A percentile compares a stretch with the other conserved stretches of the same genome.
Evolutionary conservation across 2,329 filamentous ascomycete genomes (phyloP).

Genomic region (Calonectria henricotiae): DNA sequence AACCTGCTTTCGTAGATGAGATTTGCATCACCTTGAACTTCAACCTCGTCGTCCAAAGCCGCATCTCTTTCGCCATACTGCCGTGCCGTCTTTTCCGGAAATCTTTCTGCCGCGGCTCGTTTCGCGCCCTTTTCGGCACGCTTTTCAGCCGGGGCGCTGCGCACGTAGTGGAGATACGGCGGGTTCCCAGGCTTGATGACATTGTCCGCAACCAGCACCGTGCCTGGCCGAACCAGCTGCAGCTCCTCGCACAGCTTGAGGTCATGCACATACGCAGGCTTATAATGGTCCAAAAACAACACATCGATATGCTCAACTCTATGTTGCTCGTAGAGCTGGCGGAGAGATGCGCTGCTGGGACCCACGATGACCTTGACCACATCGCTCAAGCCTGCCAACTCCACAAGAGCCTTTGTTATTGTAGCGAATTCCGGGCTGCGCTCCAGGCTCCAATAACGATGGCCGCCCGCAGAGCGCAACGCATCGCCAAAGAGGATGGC

Average conservation of each 20-base stretch:
- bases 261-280: conserved; percentile 82
- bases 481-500: conserved; percentile 82
- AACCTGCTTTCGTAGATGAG: conserved; percentile 78
- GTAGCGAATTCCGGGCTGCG: conserved; percentile 81
- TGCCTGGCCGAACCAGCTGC: conserved; percentile 74
- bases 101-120: neutral
- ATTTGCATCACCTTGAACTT: conserved; percentile 72
- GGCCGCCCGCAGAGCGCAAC: conserved; percentile 76
- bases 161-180: conserved; percentile 80
- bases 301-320: conserved; percentile 76
- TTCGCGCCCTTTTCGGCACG: conserved; percentile 54
- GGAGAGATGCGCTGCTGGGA: conserved; percentile 76
- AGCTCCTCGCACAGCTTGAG: conserved; percentile 84
- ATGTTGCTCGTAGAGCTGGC: conserved; percentile 70
- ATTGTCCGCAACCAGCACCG: conserved; percentile 80
- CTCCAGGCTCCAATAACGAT: conserved; percentile 81
- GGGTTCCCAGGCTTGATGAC: conserved; percentile 81
- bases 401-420: conserved; percentile 77
- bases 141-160: conserved; percentile 77
- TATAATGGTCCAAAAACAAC: conserved; percentile 87
- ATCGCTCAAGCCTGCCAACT: conserved; percentile 80
- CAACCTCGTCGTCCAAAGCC: conserved; percentile 58
- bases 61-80: neutral
- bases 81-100: neutral
- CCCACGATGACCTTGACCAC: conserved; percentile 81